These are phyloP conservation scores for Hibiscus trionum DNA, from an alignment of 345 rosid genomes.

Conservation along the genomic window DNA sequence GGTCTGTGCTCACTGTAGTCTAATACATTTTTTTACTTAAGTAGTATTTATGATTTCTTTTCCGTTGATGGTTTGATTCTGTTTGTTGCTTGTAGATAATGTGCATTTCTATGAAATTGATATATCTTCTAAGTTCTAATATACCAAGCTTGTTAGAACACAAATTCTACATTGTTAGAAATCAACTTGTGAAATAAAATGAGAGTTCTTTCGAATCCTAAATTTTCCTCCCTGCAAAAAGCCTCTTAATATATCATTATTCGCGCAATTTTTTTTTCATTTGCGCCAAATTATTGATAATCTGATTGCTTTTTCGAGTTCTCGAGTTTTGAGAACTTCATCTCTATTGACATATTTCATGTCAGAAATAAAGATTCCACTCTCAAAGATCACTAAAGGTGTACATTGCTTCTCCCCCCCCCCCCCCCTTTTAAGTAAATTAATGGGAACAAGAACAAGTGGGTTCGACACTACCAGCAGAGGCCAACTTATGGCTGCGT, in stretches of 20 bases:
- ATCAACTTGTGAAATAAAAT: no score
- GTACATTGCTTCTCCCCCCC: neutral
- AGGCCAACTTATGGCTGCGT: slow-evolving; percentile 52
- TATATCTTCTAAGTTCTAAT: no score
- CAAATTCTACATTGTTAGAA: no score
- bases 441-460: slow-evolving; percentile 56
- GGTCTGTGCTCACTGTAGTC: neutral
- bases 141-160: no score
- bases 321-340: neutral
- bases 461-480: slow-evolving; percentile 20
- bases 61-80: neutral
- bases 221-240: neutral
- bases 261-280: neutral
- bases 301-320: neutral
- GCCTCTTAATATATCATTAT: neutral
- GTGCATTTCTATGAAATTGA: neutral
- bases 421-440: neutral
- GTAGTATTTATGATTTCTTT: neutral
- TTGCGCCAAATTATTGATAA: neutral
- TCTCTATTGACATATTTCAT: neutral
- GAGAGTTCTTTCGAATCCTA: no score
- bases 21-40: neutral
- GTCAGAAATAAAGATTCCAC: neutral
- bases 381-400: neutral
- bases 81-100: neutral